Conservation (phyloP, 2,329 filamentous ascomycete species). For the Curvularia hawaiiensis region DNA sequence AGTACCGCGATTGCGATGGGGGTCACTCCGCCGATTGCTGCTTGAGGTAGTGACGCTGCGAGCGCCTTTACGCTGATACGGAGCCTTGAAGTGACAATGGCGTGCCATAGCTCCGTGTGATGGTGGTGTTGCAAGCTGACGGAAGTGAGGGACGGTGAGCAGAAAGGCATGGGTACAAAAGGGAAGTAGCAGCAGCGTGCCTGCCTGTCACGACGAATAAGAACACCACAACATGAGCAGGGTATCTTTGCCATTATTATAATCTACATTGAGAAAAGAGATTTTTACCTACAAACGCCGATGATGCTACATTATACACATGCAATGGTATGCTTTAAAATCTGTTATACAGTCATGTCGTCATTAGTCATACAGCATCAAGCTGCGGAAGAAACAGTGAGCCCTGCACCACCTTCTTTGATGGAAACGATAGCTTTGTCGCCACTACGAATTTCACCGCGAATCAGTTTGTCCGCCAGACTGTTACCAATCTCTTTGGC, state of each 20-base stretch:
- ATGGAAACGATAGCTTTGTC: conserved; percentile 74
- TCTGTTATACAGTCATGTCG: conserved; percentile 30
- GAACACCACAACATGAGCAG: conserved; percentile 6
- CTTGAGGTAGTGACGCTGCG: conserved; percentile 17
- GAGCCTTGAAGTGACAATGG: conserved; percentile 11
- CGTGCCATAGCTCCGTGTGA: conserved; percentile 17
- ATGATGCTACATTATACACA: conserved; percentile 22
- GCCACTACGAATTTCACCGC: conserved; percentile 77
- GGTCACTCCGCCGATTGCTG: conserved; percentile 13
- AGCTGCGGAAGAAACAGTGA: conserved; percentile 27
- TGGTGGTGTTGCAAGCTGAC: background rate
- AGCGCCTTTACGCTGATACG: conserved; percentile 17
- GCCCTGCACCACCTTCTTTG: conserved; percentile 55
- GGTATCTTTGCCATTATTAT: conserved; percentile 12
- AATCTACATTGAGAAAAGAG: conserved; percentile 12
- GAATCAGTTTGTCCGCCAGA: conserved; percentile 89
- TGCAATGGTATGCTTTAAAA: conserved; percentile 3
- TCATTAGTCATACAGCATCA: conserved; percentile 24
- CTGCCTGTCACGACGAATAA: conserved; percentile 18
- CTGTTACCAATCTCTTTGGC: conserved; percentile 87
- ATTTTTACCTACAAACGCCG: conserved; percentile 14
- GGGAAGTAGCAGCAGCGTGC: conserved; percentile 23
- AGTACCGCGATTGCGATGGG: conserved; percentile 6
- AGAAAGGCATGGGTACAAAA: background rate
- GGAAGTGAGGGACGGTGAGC: conserved; percentile 2